A percentile compares a stretch with the other conserved stretches of the same genome.
These are phyloP conservation scores for Coniella vitis DNA, from an alignment of 2,329 filamentous ascomycete genomes.

Conservation along the genomic window DNA sequence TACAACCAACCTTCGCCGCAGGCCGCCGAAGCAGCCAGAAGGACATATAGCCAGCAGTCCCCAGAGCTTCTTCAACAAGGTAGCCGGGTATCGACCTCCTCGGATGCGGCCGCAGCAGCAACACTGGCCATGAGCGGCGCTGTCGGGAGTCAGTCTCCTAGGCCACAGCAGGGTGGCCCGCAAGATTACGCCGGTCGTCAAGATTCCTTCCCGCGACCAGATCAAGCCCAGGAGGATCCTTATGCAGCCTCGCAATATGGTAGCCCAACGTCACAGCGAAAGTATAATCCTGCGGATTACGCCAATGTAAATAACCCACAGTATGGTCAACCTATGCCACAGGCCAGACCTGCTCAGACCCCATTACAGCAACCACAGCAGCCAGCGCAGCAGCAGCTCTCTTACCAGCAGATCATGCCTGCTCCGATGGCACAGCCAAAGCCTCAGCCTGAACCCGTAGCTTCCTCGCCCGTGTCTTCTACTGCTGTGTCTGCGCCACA, in stretches of 20 bases:
- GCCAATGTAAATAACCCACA: constrained; percentile 47
- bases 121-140: constrained; percentile 53
- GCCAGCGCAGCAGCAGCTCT: constrained; percentile 29
- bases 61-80: constrained; percentile 41
- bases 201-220: constrained; percentile 22
- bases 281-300: constrained; percentile 75
- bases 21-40: constrained; percentile 57
- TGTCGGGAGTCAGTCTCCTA: constrained; percentile 29
- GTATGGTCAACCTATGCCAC: constrained; percentile 35
- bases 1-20: constrained; percentile 36
- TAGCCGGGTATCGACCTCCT: constrained; percentile 45
- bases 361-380: constrained; percentile 30
- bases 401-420: constrained; percentile 26
- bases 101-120: constrained; percentile 45
- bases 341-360: constrained; percentile 23
- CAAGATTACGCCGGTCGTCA: constrained; percentile 28
- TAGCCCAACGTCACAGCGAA: constrained; percentile 45
- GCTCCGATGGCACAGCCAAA: constrained; percentile 26
- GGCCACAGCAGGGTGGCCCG: constrained; percentile 24
- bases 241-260: constrained; percentile 31
- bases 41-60: constrained; percentile 52
- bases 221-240: constrained; percentile 30
- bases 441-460: constrained; percentile 30
- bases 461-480: constrained; percentile 28
- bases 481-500: constrained; percentile 28